Base-by-base conservation (phyloP, 2,329 filamentous ascomycete genomes). In the Botrytis elliptica region DNA sequence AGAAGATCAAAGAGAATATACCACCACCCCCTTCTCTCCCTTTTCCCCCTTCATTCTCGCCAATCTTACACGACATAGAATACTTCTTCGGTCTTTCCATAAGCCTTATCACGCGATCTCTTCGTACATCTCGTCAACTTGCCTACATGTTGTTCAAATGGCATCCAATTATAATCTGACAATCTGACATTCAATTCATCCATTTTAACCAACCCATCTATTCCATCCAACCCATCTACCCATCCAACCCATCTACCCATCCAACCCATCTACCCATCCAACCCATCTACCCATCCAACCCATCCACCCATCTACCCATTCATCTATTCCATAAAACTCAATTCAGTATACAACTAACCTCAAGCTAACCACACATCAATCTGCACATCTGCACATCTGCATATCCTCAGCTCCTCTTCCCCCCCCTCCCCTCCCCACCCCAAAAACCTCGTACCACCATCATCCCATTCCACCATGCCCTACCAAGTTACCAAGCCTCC, bases 11-110 rank as follows among this genome's bases (percentile, higher is more conserved):
- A 22, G 7, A 44, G 42, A 9, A 46, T 18, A 12, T 36, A 29
- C 29, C 10, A n/a, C 14, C 10, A 29, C 46, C 25, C 29, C 29
- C 29, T 18, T 40, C 12, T 4, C 10, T 25, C 29, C 18, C 1
- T 10, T 20, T 1, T 20, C 66, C 46, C 40, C 52, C 42, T 36
- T 70, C 52, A 70, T 62, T 44, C 67, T 70, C 67, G 52, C 52
- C 67, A 62, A 70, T 7, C 6, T 60, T 7, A 33, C 67, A 70
- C 52, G 25, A 6, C 67, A 70, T 38, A 40, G 33, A 67, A 52
- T 55, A 12, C 65, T 67, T 67, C 65, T 67, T 67, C 65, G 33
- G 33, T 20, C 65, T 38, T 55, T 55, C 65, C 65, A 55, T 22
- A 55, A 40, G 65, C 44, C 44, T 8, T 9, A 67, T 67, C 46